Evolutionary conservation across 352 stramenopile species (phyloP).

Genomic region (Phytophthora nicotianae): DNA sequence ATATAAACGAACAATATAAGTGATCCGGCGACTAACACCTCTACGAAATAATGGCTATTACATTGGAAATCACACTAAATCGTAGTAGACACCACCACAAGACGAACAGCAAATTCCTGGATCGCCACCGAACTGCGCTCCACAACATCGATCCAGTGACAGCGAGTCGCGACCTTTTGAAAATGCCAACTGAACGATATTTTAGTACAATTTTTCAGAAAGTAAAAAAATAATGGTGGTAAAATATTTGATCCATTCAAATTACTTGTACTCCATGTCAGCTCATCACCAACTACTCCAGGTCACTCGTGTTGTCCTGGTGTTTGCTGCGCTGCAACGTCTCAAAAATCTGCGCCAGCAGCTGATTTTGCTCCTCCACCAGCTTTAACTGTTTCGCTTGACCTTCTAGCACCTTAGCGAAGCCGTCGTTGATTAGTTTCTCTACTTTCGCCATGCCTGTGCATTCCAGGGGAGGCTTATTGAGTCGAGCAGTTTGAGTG

Average conservation of each 20-base stretch:
- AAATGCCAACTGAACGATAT: neutral
- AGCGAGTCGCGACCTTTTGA: constrained; percentile 14
- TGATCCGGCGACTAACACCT: neutral
- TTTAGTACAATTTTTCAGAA: too few relatives aligned
- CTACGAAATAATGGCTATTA: neutral
- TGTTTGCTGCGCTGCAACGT: constrained; percentile 8
- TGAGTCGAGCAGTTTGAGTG: constrained; percentile 1
- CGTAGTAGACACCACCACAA: constrained; percentile 4
- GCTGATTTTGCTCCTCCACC: constrained; percentile 19
- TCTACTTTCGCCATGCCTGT: constrained; percentile 10
- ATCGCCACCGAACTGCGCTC: neutral
- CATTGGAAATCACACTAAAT: constrained; percentile 1
- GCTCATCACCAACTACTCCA: neutral
- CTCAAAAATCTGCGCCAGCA: constrained; percentile 14
- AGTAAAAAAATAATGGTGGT: neutral
- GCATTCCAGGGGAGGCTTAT: neutral
- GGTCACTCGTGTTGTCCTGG: neutral
- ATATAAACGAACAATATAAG: constrained; percentile 1
- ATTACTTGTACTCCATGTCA: too few relatives aligned
- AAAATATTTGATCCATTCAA: too few relatives aligned
- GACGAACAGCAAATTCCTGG: neutral
- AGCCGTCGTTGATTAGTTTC: constrained; percentile 23
- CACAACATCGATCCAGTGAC: constrained; percentile 3
- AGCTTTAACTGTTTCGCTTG: constrained; percentile 25
- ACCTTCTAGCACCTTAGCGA: constrained; percentile 17